These are phyloP conservation scores for Xylaria acuta DNA, from an alignment of 495 filamentous ascomycete species.

Conservation along the genomic window DNA sequence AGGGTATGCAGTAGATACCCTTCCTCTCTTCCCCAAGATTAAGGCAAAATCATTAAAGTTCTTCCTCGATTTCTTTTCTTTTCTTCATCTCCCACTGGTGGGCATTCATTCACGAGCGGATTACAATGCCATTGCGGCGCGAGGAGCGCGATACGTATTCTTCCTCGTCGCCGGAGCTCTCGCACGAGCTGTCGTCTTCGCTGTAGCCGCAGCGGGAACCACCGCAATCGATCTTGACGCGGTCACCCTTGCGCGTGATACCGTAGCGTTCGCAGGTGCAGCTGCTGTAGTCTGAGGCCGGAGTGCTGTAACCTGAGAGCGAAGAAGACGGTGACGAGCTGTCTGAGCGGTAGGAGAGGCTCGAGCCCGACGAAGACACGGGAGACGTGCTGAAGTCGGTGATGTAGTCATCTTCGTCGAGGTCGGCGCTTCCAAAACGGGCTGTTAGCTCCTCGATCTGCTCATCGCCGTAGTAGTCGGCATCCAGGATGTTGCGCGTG, in stretches of 20 bases:
- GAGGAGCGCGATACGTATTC: conserved; percentile 65
- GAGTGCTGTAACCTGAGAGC: conserved; percentile 72
- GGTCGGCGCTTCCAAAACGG: conserved; percentile 72
- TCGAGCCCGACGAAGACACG: conserved; percentile 76
- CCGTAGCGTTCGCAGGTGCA: conserved; percentile 96
- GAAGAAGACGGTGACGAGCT: conserved; percentile 73
- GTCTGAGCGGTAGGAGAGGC: conserved; percentile 78
- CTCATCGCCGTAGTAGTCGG: conserved; percentile 70
- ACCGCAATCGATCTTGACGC: conserved; percentile 93
- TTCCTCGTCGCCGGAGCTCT: conserved; percentile 56
- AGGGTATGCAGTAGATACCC: conserved; percentile 14
- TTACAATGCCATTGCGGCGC: conserved; percentile 79
- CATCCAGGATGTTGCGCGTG: conserved; percentile 81
- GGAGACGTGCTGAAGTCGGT: conserved; percentile 61
- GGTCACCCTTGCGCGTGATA: conserved; percentile 88
- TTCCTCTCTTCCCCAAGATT: conserved; percentile 14
- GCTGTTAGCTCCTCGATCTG: conserved; percentile 73
- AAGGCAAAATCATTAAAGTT: conserved; percentile 24
- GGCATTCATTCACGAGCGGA: conserved; percentile 54
- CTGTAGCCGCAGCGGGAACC: conserved; percentile 83
- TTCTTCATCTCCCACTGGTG: conserved; percentile 32
- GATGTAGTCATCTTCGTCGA: conserved; percentile 72
- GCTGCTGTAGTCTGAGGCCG: conserved; percentile 56
- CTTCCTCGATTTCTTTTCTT: conserved; percentile 29
- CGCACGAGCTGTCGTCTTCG: conserved; percentile 63